phyloP scores from a whole-genome alignment of 441 rosid species.

The Biscutella laevigata region DNA sequence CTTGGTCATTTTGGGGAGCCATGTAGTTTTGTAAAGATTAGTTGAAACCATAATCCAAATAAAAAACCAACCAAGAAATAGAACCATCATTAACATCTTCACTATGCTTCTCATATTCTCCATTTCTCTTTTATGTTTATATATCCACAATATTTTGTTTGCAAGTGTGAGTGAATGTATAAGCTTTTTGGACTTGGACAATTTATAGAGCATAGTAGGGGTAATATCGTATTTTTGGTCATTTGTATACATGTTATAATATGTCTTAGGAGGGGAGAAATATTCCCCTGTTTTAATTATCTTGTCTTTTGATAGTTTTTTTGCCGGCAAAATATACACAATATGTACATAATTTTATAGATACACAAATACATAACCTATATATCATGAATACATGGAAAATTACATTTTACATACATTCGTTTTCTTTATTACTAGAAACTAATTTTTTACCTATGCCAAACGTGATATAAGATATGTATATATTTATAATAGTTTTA shows the following conservation, averaged over 20 bases:
- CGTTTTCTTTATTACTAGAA: too few relatives aligned
- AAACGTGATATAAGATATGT: too few relatives aligned
- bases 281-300: background rate
- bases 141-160: background rate
- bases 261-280: background rate
- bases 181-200: background rate
- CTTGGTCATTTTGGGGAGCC: conserved; percentile 25
- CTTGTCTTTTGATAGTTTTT: conserved; percentile 1
- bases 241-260: background rate
- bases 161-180: background rate
- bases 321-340: background rate
- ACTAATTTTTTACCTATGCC: too few relatives aligned
- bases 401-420: too few relatives aligned
- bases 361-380: background rate
- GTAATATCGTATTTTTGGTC: background rate
- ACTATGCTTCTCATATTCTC: conserved; percentile 10
- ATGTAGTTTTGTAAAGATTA: conserved; percentile 9
- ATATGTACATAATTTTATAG: background rate
- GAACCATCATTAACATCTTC: conserved; percentile 18
- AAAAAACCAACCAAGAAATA: conserved; percentile 38
- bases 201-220: conserved; percentile 14
- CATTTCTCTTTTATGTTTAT: background rate
- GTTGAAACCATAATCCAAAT: conserved; percentile 46
- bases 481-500: too few relatives aligned
- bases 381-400: background rate